Base-by-base conservation (phyloP, 169 alveolate species). In the Cryptosporidium meleagridis region DNA sequence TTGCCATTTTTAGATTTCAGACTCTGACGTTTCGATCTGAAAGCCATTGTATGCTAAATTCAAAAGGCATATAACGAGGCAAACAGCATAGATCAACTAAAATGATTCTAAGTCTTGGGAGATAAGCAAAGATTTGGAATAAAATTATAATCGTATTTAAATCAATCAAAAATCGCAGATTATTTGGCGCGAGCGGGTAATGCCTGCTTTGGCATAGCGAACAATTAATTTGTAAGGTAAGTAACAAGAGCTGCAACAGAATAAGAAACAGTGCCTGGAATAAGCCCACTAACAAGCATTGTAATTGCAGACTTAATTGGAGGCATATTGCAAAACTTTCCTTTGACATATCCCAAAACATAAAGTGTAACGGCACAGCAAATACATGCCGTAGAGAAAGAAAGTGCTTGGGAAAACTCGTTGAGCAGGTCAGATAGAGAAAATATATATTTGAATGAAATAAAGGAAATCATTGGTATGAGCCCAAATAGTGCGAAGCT, bases 401-500 rank as follows among this genome's bases (percentile, higher is more conserved):
- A 94, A 59, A 93, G 89, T 31, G 26, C 5, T 1, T 44, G 59
- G 3, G 89, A 61, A 29, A 31, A 37, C 35, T 80, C 31, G 52
- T 70, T 29, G 68, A 87, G 91, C 72, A 85, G 35, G 69, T 52
- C 29, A 51, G 84, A 68, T 41, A 61, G 35, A 55, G 91, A 73
- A 67, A 87, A 73, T 85, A 92, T 59, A 69, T 91, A 35, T 53
- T 87, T 51, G 86, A 84, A 93, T 29, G 94, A 95, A n/a, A 95
- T 84, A 69, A 93, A 96, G 12, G 97, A 95, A n/a, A 93, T 84
- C 70, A 96, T 91, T 2, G 98, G 98, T 44, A 96, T 92, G 41
- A 94, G 72, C 23, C 98, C 98, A 69, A 96, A 94, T 3, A 93
- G 37, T 73, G 95, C 93, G 86, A 95, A 96, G 91, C 97, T 94